Evolutionary conservation across 192 early-diverging fungal genomes (phyloP).

Genomic region (Coemansia sp.): DNA sequence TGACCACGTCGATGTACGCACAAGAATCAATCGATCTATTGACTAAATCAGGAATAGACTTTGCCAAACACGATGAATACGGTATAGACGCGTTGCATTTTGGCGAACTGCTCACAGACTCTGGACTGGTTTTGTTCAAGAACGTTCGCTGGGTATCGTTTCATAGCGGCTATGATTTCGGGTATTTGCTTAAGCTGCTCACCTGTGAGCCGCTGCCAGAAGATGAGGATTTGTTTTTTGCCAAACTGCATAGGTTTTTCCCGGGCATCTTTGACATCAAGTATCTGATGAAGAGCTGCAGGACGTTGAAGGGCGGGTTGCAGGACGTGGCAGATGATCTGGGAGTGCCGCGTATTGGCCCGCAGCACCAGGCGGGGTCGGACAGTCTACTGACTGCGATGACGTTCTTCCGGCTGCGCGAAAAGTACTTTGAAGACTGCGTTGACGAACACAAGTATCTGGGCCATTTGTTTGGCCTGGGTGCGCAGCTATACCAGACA

Average conservation of each 20-base stretch:
- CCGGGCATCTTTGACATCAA: slow-evolving; percentile 99
- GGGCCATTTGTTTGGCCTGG: slow-evolving; percentile 55
- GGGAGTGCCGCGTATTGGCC: slow-evolving; percentile 88
- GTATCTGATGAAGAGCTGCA: slow-evolving; percentile 95
- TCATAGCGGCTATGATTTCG: slow-evolving; percentile 99
- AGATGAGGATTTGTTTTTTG: slow-evolving; percentile 96
- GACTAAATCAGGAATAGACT: slow-evolving; percentile 97
- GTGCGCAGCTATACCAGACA: slow-evolving; percentile 36
- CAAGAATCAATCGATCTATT: slow-evolving; percentile 98
- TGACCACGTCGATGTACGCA: slow-evolving; percentile 98
- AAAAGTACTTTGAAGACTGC: slow-evolving; percentile 93
- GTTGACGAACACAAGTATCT: slow-evolving; percentile 95
- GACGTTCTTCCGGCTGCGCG: slow-evolving; percentile 98
- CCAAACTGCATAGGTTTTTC: slow-evolving; percentile 87
- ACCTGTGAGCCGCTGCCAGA: slow-evolving; percentile 88
- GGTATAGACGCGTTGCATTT: slow-evolving; percentile 96
- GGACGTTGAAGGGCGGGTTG: slow-evolving; percentile 93
- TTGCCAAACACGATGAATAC: slow-evolving; percentile 92
- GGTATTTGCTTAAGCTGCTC: slow-evolving; percentile 94
- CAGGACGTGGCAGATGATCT: slow-evolving; percentile 98
- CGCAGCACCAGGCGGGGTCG: slow-evolving; percentile 98
- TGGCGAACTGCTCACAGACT: slow-evolving; percentile 96
- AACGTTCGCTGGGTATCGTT: slow-evolving; percentile 98
- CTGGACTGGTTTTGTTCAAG: slow-evolving; percentile 91
- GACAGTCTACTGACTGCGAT: slow-evolving; percentile 94